phyloP scores from a whole-genome alignment of 768 basidiomycete genomes.

The Pleurotus eryngii region DNA sequence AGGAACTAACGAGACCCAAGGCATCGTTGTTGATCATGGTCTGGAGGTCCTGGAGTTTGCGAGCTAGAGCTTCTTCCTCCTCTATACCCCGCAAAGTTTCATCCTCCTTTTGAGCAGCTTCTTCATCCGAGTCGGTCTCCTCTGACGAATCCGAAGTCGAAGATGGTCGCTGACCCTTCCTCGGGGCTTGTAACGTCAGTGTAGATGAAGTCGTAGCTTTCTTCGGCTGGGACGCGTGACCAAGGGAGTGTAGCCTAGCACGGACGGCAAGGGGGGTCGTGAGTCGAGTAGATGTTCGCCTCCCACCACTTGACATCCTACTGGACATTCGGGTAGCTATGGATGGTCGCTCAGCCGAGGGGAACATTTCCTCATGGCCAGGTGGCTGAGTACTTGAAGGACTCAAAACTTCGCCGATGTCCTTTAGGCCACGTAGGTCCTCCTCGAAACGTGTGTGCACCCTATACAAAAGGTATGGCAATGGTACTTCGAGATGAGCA shows the following conservation, averaged over 20 bases:
- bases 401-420: slow-evolving; percentile 60
- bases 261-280: slow-evolving; percentile 62
- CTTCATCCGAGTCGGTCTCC: slow-evolving; percentile 55
- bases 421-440: slow-evolving; percentile 76
- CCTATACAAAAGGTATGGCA: slow-evolving; percentile 82
- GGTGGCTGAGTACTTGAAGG: slow-evolving; percentile 35
- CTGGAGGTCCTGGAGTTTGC: slow-evolving; percentile 67
- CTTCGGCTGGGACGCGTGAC: slow-evolving; percentile 48
- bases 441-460: slow-evolving; percentile 84
- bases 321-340: slow-evolving; percentile 24
- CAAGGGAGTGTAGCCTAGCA: slow-evolving; percentile 68
- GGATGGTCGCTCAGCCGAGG: slow-evolving; percentile 23
- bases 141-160: slow-evolving; percentile 53
- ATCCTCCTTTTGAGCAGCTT: slow-evolving; percentile 62
- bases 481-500: slow-evolving; percentile 72
- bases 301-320: slow-evolving; percentile 27
- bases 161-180: slow-evolving; percentile 34
- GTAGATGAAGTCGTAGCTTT: slow-evolving; percentile 69
- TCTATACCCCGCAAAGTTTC: slow-evolving; percentile 66
- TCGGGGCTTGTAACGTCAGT: slow-evolving; percentile 59
- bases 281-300: slow-evolving; percentile 40
- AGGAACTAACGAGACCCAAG: slow-evolving; percentile 60
- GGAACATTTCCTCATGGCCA: slow-evolving; percentile 19
- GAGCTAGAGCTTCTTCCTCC: slow-evolving; percentile 63
- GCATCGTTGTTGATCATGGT: slow-evolving; percentile 71